Base-by-base conservation (phyloP, 139 green algal species). In the Chlorella sorokiniana region DNA sequence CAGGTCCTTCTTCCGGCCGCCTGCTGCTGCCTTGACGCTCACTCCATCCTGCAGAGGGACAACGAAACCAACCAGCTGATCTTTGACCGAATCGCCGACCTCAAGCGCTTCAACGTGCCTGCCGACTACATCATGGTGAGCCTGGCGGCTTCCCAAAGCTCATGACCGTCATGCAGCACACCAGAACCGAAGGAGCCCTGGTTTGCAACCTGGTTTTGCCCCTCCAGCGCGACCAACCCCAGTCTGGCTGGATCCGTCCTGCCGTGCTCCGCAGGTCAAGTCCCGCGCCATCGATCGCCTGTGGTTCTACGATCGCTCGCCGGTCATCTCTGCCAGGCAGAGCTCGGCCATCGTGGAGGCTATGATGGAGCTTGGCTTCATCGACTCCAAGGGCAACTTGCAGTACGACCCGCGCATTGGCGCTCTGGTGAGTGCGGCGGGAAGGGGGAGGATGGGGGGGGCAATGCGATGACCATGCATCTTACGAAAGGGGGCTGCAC, bases 301-400 rank as follows among this genome's bases (percentile, higher is more conserved):
- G 2, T 79, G 29, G 31, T 79, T 79, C 73, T 79, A 61, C 37
- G 37, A 79, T 11, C 73, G 73, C 54, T 64, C 73, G 35, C 73
- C 73, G 25, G 63, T 61, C 45, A 79, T 79, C 54, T 56, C 52
- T 8, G 54, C 59, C 0, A 54, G 9, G 37, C 73, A 79, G 54
- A 52, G 33, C 25, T 5, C 35, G 3, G 54, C 25, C 1, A 79
- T 79, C 25, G 73, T 79, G 9, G 20, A n/a, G 2, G 73, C 73
- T 4, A 68, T 79, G 73, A 25, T 51, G 45, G 5, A 52, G 35
- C 52, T 79, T 16, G 73, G 73, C 18, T 41, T 79, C 25, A 54
- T 79, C 1, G 73, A 79, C 51, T 27, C 10, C 4, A 41, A 52
- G 16, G 73, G 73, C 35, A 38, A 41, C 7, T 38, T 79, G 33